Conservation (phyloP, 2,329 filamentous ascomycete genomes). For the Botrytis deweyae region DNA sequence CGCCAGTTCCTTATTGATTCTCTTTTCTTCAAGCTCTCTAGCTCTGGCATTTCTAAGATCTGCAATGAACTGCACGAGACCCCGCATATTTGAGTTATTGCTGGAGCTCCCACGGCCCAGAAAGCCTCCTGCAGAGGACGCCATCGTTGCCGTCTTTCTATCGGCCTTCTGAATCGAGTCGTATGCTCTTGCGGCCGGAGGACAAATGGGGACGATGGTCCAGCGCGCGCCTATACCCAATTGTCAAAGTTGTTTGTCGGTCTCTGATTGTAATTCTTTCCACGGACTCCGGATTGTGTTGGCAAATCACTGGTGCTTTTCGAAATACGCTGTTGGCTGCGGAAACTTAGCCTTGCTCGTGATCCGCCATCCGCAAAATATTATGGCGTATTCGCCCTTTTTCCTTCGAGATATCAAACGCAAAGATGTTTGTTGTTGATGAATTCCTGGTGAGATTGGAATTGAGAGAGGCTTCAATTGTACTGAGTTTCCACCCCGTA, state of each 20-base stretch:
- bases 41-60: slow-evolving; percentile 93
- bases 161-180: neutral
- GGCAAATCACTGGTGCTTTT: slow-evolving; percentile 14
- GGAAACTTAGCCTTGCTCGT: slow-evolving; percentile 23
- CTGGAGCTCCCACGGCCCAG: slow-evolving; percentile 61
- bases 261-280: neutral
- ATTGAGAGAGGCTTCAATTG: slow-evolving; percentile 1
- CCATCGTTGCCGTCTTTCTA: slow-evolving; percentile 29
- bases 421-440: neutral
- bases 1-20: slow-evolving; percentile 98
- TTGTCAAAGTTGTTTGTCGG: neutral
- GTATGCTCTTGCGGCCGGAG: neutral
- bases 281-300: slow-evolving; percentile 3
- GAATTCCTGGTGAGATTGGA: slow-evolving; percentile 7
- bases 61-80: slow-evolving; percentile 96
- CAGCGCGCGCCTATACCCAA: neutral
- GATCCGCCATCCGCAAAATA: slow-evolving; percentile 15
- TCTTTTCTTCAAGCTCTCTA: slow-evolving; percentile 94
- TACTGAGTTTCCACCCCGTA: slow-evolving; percentile 11
- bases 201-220: neutral
- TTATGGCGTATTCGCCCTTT: slow-evolving; percentile 17
- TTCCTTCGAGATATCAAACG: neutral
- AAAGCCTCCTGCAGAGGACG: slow-evolving; percentile 51
- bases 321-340: slow-evolving; percentile 17
- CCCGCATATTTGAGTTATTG: slow-evolving; percentile 69